A percentile compares a stretch with the other conserved stretches of the same genome.
These are phyloP conservation scores for Xylaria grammica DNA, from an alignment of 495 filamentous ascomycete species.

Conservation along the genomic window DNA sequence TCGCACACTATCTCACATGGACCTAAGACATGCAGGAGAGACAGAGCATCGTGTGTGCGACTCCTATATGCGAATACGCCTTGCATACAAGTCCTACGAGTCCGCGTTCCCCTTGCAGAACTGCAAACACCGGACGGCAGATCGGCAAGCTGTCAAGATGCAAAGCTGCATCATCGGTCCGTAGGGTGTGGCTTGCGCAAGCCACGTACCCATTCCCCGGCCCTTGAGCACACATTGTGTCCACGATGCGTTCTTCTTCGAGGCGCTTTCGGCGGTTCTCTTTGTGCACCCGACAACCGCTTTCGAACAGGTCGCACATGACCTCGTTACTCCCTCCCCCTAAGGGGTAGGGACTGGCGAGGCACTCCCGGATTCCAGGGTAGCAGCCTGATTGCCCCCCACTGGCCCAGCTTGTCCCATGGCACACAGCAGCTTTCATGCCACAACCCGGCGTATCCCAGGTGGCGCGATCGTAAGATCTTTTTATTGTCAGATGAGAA, in stretches of 20 bases:
- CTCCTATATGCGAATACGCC: not conserved
- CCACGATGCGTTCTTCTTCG: not conserved
- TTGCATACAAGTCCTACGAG: not conserved
- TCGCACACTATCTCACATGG: conserved; percentile 16
- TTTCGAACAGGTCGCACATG: conserved; percentile 10
- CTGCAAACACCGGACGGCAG: not conserved
- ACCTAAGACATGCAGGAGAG: conserved; percentile 14
- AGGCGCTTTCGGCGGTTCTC: not conserved
- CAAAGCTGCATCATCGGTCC: not conserved
- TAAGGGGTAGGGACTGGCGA: conserved; percentile 17
- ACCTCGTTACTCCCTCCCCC: conserved; percentile 4
- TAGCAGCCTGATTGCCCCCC: conserved; percentile 1
- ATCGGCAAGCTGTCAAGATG: conserved; percentile 19
- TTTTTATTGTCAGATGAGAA: not conserved
- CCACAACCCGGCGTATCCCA: not conserved
- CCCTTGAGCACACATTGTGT: not conserved
- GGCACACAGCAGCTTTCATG: conserved; percentile 11
- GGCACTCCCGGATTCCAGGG: conserved; percentile 9
- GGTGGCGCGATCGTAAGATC: conserved; percentile 22
- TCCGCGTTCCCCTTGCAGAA: conserved; percentile 16
- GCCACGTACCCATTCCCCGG: too few relatives aligned
- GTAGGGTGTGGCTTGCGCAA: conserved; percentile 1
- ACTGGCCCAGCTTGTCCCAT: not conserved
- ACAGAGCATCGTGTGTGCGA: not conserved
- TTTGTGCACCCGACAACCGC: conserved; percentile 10